These are phyloP conservation scores for Clarireedia monteithiana DNA, from an alignment of 2,329 filamentous ascomycete species.

Conservation along the genomic window DNA sequence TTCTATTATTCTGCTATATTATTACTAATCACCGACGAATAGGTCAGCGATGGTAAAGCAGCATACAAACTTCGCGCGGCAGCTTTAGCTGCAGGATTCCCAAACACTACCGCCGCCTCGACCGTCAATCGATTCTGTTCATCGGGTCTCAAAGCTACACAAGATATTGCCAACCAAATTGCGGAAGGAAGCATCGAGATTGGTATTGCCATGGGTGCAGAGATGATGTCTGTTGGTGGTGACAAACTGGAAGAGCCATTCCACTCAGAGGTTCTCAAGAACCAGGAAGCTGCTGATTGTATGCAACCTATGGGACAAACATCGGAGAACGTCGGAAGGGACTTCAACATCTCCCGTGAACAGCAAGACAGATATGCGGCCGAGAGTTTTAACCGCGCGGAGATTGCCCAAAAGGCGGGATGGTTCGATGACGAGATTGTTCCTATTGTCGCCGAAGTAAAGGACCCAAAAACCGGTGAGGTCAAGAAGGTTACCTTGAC, in stretches of 20 bases:
- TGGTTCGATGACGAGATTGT: conserved; percentile 92
- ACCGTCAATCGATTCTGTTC: conserved; percentile 96
- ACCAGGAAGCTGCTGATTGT: conserved; percentile 77
- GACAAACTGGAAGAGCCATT: conserved; percentile 67
- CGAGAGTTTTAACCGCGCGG: conserved; percentile 81
- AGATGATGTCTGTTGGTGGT: conserved; percentile 73
- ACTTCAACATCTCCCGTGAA: conserved; percentile 78
- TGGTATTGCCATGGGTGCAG: conserved; percentile 80
- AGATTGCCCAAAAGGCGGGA: conserved; percentile 82
- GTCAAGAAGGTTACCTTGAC: conserved; percentile 70
- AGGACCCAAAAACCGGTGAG: conserved; percentile 76
- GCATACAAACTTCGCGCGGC: conserved; percentile 89
- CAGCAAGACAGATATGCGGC: conserved; percentile 79
- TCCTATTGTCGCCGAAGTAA: conserved; percentile 73
- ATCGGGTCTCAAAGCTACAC: conserved; percentile 88
- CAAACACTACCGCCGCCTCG: conserved; percentile 76
- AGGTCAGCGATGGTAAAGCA: conserved; percentile 79
- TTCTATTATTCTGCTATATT: not conserved
- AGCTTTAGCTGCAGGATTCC: conserved; percentile 83
- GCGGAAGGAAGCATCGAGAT: conserved; percentile 71
- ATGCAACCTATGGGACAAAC: conserved; percentile 98
- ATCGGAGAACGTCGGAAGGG: conserved; percentile 86
- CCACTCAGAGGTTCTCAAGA: conserved; percentile 63
- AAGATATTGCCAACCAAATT: conserved; percentile 91
- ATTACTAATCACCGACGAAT: not conserved